Conservation (phyloP, 192 early-diverging fungal species). For the Podila epigama region DNA sequence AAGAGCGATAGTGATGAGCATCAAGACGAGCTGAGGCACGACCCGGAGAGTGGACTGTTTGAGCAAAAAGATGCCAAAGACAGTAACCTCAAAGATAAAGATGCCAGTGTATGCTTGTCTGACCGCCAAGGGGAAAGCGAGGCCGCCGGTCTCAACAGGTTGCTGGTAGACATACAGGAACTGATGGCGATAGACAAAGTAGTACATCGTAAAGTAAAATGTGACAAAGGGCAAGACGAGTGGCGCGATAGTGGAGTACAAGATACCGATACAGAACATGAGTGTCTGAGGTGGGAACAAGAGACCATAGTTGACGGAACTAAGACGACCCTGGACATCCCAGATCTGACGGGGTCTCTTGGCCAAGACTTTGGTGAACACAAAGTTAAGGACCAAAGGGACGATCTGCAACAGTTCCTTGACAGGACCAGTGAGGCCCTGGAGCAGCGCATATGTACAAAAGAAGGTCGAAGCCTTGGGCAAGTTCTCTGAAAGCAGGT, state of each 20-base stretch:
- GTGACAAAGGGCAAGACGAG: constrained; percentile 76
- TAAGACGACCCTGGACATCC: constrained; percentile 49
- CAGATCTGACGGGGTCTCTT: constrained; percentile 75
- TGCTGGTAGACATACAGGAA: constrained; percentile 80
- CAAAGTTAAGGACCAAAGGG: constrained; percentile 67
- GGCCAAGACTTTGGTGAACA: constrained; percentile 60
- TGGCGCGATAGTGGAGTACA: constrained; percentile 82
- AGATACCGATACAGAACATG: constrained; percentile 74
- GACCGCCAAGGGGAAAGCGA: constrained; percentile 66
- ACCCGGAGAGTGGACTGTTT: constrained; percentile 55
- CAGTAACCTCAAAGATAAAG: constrained; percentile 76
- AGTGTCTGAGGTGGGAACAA: constrained; percentile 71
- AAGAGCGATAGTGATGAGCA: constrained; percentile 8
- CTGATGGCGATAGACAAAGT: constrained; percentile 82
- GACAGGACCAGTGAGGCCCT: constrained; percentile 66
- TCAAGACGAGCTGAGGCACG: constrained; percentile 30
- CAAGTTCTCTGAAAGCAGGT: constrained; percentile 62
- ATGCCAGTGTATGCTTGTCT: constrained; percentile 69
- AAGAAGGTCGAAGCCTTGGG: constrained; percentile 85
- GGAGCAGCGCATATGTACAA: constrained; percentile 83
- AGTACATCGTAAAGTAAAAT: constrained; percentile 76
- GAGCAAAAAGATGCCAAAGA: constrained; percentile 77
- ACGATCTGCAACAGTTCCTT: constrained; percentile 73
- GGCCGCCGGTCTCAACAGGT: constrained; percentile 64
- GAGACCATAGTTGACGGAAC: constrained; percentile 46